Evolutionary conservation across 2,329 filamentous ascomycete species (phyloP).

Genomic region (Cladosporium sphaerospermum): DNA sequence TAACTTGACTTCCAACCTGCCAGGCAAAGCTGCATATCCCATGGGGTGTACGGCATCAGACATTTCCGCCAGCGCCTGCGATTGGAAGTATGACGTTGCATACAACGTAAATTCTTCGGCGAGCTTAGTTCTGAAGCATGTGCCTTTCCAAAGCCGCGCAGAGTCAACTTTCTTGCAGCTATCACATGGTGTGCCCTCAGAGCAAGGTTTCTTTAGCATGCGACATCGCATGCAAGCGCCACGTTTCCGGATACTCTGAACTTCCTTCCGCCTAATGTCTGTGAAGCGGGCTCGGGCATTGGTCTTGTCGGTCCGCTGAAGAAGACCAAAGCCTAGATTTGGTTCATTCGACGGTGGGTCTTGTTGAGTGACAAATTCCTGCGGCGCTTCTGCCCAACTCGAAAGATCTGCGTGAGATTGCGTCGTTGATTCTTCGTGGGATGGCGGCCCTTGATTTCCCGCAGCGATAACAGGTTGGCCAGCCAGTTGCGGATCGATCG

Average conservation of each 20-base stretch:
- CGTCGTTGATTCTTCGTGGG: neutral
- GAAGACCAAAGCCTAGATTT: conserved; percentile 14
- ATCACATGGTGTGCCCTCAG: conserved; percentile 53
- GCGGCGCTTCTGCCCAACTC: conserved; percentile 13
- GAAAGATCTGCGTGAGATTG: conserved; percentile 7
- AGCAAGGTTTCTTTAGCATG: conserved; percentile 60
- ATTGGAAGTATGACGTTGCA: conserved; percentile 43
- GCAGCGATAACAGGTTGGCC: neutral
- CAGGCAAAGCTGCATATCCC: neutral
- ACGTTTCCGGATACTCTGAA: conserved; percentile 53
- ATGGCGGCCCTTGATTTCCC: neutral
- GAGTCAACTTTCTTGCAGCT: conserved; percentile 55
- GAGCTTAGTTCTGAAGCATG: conserved; percentile 53
- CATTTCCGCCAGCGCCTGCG: neutral
- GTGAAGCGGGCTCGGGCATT: conserved; percentile 47
- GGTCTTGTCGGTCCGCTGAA: conserved; percentile 12
- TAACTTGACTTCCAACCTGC: neutral
- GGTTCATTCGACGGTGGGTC: conserved; percentile 11
- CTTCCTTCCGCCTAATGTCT: conserved; percentile 51
- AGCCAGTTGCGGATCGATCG: conserved; percentile 7
- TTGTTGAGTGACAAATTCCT: conserved; percentile 17
- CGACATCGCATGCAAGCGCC: conserved; percentile 58
- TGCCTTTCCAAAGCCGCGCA: conserved; percentile 55
- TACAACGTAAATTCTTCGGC: conserved; percentile 54
- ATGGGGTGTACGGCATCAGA: neutral